Conservation (phyloP, 495 filamentous ascomycete genomes). For the Xylaria acuta region DNA sequence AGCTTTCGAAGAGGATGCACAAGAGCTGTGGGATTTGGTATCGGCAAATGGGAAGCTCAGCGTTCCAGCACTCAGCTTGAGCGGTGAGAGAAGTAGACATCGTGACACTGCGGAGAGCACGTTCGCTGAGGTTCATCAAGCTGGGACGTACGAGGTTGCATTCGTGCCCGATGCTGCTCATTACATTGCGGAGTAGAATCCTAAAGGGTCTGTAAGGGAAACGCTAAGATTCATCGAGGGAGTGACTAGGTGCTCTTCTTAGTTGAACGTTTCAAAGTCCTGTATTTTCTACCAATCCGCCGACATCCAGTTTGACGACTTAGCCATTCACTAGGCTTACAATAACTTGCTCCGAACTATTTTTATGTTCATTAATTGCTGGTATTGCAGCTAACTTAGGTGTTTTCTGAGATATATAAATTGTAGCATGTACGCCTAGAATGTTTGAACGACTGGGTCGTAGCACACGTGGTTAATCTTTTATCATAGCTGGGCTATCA, state of each 20-base stretch:
- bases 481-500: too few relatives aligned
- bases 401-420: too few relatives aligned
- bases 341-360: too few relatives aligned
- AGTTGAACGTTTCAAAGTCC: not conserved
- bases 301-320: too few relatives aligned
- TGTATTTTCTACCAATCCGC: too few relatives aligned
- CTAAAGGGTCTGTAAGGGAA: conserved; percentile 41
- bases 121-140: conserved; percentile 45
- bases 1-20: conserved; percentile 30
- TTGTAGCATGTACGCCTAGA: too few relatives aligned
- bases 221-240: not conserved
- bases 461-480: too few relatives aligned
- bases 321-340: too few relatives aligned
- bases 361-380: too few relatives aligned
- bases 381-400: too few relatives aligned
- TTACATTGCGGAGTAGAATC: conserved; percentile 51
- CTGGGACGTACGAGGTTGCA: conserved; percentile 33
- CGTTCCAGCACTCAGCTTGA: conserved; percentile 46
- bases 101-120: conserved; percentile 35
- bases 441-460: too few relatives aligned
- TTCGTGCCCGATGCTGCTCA: conserved; percentile 44
- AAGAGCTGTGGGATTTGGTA: conserved; percentile 44
- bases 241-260: not conserved
- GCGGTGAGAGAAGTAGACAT: conserved; percentile 42
- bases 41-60: conserved; percentile 46